Evolutionary conservation across 75 land plant species (phyloP), one percentile per base, ranked within the genome.

Genomic region (Azolla pinnata): DNA sequence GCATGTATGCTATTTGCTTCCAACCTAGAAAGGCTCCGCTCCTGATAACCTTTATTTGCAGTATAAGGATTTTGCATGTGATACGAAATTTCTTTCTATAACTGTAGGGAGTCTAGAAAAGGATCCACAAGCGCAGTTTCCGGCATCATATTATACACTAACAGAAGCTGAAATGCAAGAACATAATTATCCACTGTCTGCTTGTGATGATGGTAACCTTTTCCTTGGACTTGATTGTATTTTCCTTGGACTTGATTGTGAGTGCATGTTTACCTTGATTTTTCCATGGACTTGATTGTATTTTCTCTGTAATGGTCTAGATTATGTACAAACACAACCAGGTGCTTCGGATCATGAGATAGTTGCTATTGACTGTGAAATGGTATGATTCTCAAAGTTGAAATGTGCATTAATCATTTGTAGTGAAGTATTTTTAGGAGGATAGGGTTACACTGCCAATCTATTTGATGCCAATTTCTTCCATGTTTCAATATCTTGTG

Each of bases 281-380:
- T 23, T 9, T 47, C 50, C 18, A 12, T 51, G 53, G 24, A 18
- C 5, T 18, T 18, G n/a, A 51, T 19, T 24, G 5, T 38, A 51
- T 8, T 51, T 18, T 51, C 9, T 8, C 23, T 59, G 46, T 38
- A 28, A 46, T 44, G 4, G 8, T 61, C 33, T 67, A 82, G 97
- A 78, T 31, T 76, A 84, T 69, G 54, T 82, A 16, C 70, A 79
- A 48, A 91, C 92, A 30, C 55, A 67, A 54, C 72, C 85, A 23
- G 67, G 86, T 54, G 76, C 70, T 18, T 49, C 56, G 33, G 44
- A 44, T 7, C 23, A 75, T 66, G 75, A 83, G 31, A 70, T 87
- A 51, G 46, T 87, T 53, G 81, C 84, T 0, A 80, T 87, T 73
- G 91, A 87, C 33, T 87, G 91, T 71, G 91, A 87, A 63, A 87